A percentile compares a stretch with the other conserved stretches of the same genome.
Conservation (phyloP, 371 early-diverging fungal genomes). For the Blakeslea trispora region DNA sequence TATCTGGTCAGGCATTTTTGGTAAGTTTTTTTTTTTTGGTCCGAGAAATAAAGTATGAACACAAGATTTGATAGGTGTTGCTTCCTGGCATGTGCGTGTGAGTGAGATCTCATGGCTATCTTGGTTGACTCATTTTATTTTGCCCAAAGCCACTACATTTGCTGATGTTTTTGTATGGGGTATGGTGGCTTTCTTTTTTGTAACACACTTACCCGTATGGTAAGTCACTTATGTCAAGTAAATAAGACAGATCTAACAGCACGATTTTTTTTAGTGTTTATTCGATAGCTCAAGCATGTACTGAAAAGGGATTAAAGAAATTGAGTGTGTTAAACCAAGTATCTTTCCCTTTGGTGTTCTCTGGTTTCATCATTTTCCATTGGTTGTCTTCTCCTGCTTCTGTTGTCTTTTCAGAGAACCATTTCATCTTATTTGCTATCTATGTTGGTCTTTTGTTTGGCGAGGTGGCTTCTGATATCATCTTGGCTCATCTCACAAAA, state of each 20-base stretch:
- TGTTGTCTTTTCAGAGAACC: slow-evolving; percentile 57
- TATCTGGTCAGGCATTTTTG: slow-evolving; percentile 68
- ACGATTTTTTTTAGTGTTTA: too few relatives aligned
- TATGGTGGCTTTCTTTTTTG: slow-evolving; percentile 34
- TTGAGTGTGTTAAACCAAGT: slow-evolving; percentile 21
- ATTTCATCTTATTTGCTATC: slow-evolving; percentile 71
- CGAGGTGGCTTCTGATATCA: slow-evolving; percentile 88
- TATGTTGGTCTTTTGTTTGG: slow-evolving; percentile 84
- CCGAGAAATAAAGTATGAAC: background rate
- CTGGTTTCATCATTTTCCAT: slow-evolving; percentile 52
- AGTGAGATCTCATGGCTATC: slow-evolving; percentile 22
- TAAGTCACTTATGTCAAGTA: slow-evolving; percentile 13
- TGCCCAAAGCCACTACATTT: slow-evolving; percentile 30
- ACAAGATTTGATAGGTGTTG: slow-evolving; percentile 26
- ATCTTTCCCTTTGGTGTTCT: slow-evolving; percentile 57
- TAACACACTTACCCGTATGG: slow-evolving; percentile 47
- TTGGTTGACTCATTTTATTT: slow-evolving; percentile 15
- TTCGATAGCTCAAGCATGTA: slow-evolving; percentile 35
- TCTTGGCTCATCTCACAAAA: slow-evolving; percentile 86
- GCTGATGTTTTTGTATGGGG: slow-evolving; percentile 46
- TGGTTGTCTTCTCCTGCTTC: slow-evolving; percentile 74
- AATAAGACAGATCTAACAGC: too few relatives aligned
- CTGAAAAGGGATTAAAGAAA: slow-evolving; percentile 23
- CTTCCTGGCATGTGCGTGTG: slow-evolving; percentile 43
- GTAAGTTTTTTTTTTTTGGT: too few relatives aligned